Evolutionary conservation across 148 eudicot species (phyloP), one percentile per base, ranked within the genome.

Genomic region (Camellia sinensis): DNA sequence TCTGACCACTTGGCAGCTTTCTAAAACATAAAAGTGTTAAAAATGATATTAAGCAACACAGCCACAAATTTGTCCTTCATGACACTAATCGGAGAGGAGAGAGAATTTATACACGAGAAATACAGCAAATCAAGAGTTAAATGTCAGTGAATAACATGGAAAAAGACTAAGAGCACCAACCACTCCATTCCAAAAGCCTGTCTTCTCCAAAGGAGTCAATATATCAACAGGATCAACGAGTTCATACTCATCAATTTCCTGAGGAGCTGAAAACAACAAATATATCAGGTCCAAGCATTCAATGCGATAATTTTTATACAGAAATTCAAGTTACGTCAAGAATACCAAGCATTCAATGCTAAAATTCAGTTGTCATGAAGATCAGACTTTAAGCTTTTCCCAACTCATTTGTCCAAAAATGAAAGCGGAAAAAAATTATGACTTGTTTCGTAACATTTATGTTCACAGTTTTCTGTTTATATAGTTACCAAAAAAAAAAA

Each of bases 1-100:
- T 97, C 99, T 40, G 94, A 97, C 99, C 99, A 97, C 88, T 97
- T 97, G 75, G 91, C 75, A 84, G 99, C 99, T 97, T 97, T 97
- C 99, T 97, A 80, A 44, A 84, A 81, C 62, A 78, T 50, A 52
- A 17, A 76, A 76, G 48, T 75, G 7, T 41, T 17, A 52, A 13
- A 29, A 68, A 64, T 37, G 67, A 18, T 21, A 29, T 37, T 75
- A 61, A 52, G 45, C 72, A 41, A 45, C 48, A 53, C 22, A 11
- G 56, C 7, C 52, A 59, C 11, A 67, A 60, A 50, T 21, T 73
- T 70, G 6, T 69, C 17, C 22, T 48, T 13, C 53, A 62, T 37
- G 43, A 54, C 63, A 74, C 41, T 18, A 75, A 41, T 13, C 37
- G 37, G 37, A 29, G 12, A 6, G 21, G 45, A 10, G 48, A 14